phyloP scores from a whole-genome alignment of 176 grass and related monocot genomes.

The Carex kokanica region DNA sequence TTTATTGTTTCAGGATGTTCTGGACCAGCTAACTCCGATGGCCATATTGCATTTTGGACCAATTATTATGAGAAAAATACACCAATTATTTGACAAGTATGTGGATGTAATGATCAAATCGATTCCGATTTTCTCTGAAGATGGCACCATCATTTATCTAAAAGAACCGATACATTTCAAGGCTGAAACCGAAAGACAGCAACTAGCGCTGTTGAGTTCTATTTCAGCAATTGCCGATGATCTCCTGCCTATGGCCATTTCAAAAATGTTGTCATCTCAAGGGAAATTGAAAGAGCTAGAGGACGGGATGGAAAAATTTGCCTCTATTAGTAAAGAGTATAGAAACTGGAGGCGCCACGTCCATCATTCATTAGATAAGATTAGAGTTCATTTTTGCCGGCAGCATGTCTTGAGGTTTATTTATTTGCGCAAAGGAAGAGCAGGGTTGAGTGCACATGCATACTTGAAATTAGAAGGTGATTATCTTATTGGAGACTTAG shows the following conservation, averaged over 20 bases:
- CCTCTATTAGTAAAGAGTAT: not conserved
- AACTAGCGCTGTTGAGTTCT: slow-evolving; percentile 19
- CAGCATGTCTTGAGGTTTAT: not conserved
- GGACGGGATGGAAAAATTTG: not conserved
- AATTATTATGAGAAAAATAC: slow-evolving; percentile 24
- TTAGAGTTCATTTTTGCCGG: slow-evolving; percentile 18
- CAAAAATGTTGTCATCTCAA: slow-evolving; percentile 20
- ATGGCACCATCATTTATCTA: not conserved
- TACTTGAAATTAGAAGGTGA: slow-evolving; percentile 10
- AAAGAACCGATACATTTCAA: slow-evolving; percentile 13
- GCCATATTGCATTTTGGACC: slow-evolving; percentile 15
- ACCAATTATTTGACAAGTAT: slow-evolving; percentile 20
- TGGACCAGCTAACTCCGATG: slow-evolving; percentile 26
- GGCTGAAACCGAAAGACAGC: slow-evolving; percentile 5
- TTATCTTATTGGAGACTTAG: not conserved
- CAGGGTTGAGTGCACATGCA: not conserved
- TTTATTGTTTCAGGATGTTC: slow-evolving; percentile 8
- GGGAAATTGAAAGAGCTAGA: slow-evolving; percentile 11
- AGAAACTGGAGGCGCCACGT: slow-evolving; percentile 19
- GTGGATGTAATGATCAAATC: slow-evolving; percentile 2
- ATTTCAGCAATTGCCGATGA: slow-evolving; percentile 9
- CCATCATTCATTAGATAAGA: slow-evolving; percentile 15
- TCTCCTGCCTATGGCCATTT: slow-evolving; percentile 16
- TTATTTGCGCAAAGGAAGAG: slow-evolving; percentile 12
- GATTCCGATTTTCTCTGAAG: not conserved